Percentiles rank a stretch among this genome's conserved stretches.
phyloP scores from a whole-genome alignment of 1,139 yeast genomes.

The Tardiomyces digboiensis region DNA sequence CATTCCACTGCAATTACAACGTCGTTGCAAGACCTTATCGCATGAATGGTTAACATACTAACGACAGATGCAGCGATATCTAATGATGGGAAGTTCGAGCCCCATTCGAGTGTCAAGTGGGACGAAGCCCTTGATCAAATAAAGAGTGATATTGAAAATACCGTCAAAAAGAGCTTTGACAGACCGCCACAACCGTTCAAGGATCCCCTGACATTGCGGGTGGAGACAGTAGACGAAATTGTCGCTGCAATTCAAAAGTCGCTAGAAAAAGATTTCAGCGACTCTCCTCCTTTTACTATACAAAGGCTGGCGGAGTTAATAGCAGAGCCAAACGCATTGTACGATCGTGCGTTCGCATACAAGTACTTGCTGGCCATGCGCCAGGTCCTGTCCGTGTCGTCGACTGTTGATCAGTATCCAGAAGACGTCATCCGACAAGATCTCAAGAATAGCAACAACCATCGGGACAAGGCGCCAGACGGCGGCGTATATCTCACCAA shows the following conservation, averaged over 20 bases:
- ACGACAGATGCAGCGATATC: neutral
- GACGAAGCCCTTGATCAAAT: neutral
- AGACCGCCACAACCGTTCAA: slow-evolving; percentile 4
- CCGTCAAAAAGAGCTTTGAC: slow-evolving; percentile 5
- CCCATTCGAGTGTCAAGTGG: neutral
- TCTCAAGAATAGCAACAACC: neutral
- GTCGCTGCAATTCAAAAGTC: slow-evolving; percentile 15
- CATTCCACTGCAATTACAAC: no score
- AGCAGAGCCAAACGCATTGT: slow-evolving; percentile 32
- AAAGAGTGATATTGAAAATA: neutral
- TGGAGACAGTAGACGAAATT: slow-evolving; percentile 16
- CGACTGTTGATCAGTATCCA: slow-evolving; percentile 23
- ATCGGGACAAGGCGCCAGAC: neutral
- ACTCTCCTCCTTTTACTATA: slow-evolving; percentile 49
- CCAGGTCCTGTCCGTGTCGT: slow-evolving; percentile 26
- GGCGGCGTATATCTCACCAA: slow-evolving; percentile 16
- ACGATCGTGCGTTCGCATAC: slow-evolving; percentile 24
- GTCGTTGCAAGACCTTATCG: no score
- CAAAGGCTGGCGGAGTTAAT: slow-evolving; percentile 47
- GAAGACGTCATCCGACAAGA: slow-evolving; percentile 4
- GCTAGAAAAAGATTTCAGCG: slow-evolving; percentile 24
- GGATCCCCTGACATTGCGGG: slow-evolving; percentile 18
- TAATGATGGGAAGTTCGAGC: neutral
- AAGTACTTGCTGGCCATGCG: slow-evolving; percentile 32
- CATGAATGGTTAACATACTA: no score